These are phyloP conservation scores for Lichtheimia hyalospora DNA, from an alignment of 371 early-diverging fungal genomes.

Conservation along the genomic window DNA sequence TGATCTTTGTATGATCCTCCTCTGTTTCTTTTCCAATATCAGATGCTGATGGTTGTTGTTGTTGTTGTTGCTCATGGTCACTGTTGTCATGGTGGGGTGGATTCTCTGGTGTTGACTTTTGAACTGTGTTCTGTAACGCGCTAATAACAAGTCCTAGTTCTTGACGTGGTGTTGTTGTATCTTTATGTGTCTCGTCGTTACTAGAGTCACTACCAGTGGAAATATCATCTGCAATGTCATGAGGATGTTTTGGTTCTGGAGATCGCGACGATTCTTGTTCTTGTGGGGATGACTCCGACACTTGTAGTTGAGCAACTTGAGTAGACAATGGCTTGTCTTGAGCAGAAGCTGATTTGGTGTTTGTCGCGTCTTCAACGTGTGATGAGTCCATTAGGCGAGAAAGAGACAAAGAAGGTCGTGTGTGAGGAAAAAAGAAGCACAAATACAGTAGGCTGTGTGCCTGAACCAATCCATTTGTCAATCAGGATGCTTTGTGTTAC, in stretches of 20 bases:
- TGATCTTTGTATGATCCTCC: no score
- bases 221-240: constrained; percentile 15
- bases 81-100: background rate
- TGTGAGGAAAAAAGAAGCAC: background rate
- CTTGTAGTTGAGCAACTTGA: constrained; percentile 5
- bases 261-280: background rate
- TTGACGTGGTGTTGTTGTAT: constrained; percentile 6
- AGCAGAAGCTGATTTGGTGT: background rate
- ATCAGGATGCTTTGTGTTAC: no score
- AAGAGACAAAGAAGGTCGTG: background rate
- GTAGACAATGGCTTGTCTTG: background rate
- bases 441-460: no score
- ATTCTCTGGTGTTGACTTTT: constrained; percentile 1
- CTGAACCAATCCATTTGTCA: no score
- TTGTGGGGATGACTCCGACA: constrained; percentile 9
- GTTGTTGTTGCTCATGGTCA: background rate
- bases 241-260: background rate
- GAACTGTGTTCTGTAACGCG: constrained; percentile 18
- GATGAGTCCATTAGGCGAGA: constrained; percentile 1
- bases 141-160: constrained; percentile 21
- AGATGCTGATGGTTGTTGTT: background rate
- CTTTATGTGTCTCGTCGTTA: constrained; percentile 5
- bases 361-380: background rate
- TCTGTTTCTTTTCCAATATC: background rate
- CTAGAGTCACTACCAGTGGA: constrained; percentile 18